A percentile compares a stretch with the other conserved stretches of the same genome.
These are phyloP conservation scores for Maudiozyma bulderi DNA, from an alignment of 805 yeast species.

Conservation along the genomic window DNA sequence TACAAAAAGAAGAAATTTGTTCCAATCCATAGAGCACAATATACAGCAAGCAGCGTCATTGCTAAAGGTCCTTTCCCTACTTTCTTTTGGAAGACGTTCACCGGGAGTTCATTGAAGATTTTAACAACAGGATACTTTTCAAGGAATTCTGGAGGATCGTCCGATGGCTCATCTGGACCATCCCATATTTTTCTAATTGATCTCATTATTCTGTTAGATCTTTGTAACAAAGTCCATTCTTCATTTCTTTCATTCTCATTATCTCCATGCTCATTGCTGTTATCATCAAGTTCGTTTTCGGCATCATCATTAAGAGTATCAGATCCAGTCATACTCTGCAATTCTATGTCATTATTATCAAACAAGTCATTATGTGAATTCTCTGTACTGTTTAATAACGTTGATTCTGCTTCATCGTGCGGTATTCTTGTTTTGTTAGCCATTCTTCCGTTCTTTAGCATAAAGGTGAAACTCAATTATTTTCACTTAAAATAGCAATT, in stretches of 20 bases:
- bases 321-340: neutral
- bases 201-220: slow-evolving; percentile 10
- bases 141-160: slow-evolving; percentile 37
- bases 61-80: slow-evolving; percentile 23
- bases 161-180: slow-evolving; percentile 46
- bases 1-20: slow-evolving; percentile 31
- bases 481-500: too few relatives aligned
- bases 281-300: neutral
- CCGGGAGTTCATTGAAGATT: slow-evolving; percentile 32
- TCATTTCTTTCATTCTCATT: slow-evolving; percentile 2
- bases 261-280: neutral
- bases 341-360: neutral
- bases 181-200: slow-evolving; percentile 36
- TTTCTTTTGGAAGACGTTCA: slow-evolving; percentile 22
- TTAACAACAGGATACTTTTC: neutral
- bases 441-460: neutral
- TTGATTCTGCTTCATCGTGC: neutral
- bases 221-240: slow-evolving; percentile 16
- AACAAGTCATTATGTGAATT: too few relatives aligned
- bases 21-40: slow-evolving; percentile 40
- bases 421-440: neutral
- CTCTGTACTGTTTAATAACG: neutral
- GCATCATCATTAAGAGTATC: neutral
- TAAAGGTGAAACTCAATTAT: neutral
- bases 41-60: slow-evolving; percentile 29